Base-by-base conservation (phyloP, 805 yeast species). In the Wickerhamiella slavikovae region DNA sequence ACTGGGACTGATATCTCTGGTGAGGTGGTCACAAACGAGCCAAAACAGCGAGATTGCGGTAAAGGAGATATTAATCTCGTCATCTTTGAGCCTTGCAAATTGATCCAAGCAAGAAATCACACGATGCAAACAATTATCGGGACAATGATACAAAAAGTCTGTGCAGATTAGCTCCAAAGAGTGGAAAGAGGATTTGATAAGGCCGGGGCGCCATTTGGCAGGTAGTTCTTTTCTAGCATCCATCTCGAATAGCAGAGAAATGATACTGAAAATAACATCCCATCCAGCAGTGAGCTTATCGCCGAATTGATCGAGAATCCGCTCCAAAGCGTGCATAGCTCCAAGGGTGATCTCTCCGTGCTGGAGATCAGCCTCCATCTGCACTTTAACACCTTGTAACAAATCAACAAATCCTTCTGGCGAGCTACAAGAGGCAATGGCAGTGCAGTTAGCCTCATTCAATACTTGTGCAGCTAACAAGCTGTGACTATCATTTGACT, bases 31-130 rank as follows among this genome's bases (percentile, higher is more conserved):
- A 40, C 94, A 77, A 3, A 89, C 68, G 11, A 76, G 49, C 96
- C 96, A 85, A 44, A 82, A 83, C 39, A 82, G 76, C 40, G 93
- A 78, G 6, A 82, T 76, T 0, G 94, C 72, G 28, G 92, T 78
- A 46, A 85, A 82, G 0, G 95, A 78, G 14, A 80, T 77, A 47
- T 85, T 85, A 38, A 85, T 49, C 39, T 85, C 93, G 37, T 57
- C 58, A 1, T 49, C 53, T 43, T 89, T 96, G n/a, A n/a, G n/a
- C 2, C 61, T 52, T 20, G 79, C 71, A 49, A 79, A 85, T 36
- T 68, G 64, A 41, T 62, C 65, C 22, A 85, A 55, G 1, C 83
- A 68, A 37, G 78, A 80, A 34, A 82, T 68, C 24, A 83, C 62
- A 2, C 61, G 57, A 34, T 62, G 64, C 22, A 78, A 57, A 32